Evolutionary conservation across 306 rosid species (phyloP), one percentile per base, ranked within the genome.

Genomic region (Cajanus cajan): DNA sequence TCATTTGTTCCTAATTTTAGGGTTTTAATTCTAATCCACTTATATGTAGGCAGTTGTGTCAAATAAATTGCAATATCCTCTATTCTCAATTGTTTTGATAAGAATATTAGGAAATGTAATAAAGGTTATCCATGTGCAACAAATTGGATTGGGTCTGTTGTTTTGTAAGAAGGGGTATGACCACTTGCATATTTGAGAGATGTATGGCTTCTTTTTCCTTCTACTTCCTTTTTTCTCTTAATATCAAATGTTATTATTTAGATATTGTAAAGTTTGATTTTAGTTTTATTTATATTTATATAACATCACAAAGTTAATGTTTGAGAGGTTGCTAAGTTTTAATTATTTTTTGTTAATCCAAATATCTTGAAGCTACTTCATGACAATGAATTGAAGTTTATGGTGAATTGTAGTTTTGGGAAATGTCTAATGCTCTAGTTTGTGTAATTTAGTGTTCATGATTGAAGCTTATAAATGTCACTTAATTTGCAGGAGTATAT

Each of bases 141-240:
- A 37, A 78, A 89, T 48, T 94, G 98, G 98, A 94, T 87, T 2
- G 97, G 33, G 86, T 94, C 77, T 76, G 77, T 58, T 94, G 98
- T 75, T 75, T 40, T 10, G 44, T 41, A 68, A 22, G 28, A 85
- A 83, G 14, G 13, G 2, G 36, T 94, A 86, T 84, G 90, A 88
- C 61, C 89, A 84, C 82, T 67, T 89, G 70, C 98, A 89, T 81
- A 69, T 94, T 75, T 61, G 2, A 7, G 91, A 88, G 58, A 81
- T 94, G 98, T 94, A 91, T 74, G 93, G 44, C 50, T 25, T 78
- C 67, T 41, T 76, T 44, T 12, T 71, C 58, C 24, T 51, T 62
- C 62, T 55, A 24, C 19, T 71, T 77, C 33, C 24, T 31, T 57
- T 69, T 83, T 57, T 25, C 13, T 73, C 16, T 24, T 14, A 24